Percentiles rank a stretch among this genome's conserved stretches.
Conservation (phyloP, 2,329 filamentous ascomycete genomes). For the Trichoderma sp. region DNA sequence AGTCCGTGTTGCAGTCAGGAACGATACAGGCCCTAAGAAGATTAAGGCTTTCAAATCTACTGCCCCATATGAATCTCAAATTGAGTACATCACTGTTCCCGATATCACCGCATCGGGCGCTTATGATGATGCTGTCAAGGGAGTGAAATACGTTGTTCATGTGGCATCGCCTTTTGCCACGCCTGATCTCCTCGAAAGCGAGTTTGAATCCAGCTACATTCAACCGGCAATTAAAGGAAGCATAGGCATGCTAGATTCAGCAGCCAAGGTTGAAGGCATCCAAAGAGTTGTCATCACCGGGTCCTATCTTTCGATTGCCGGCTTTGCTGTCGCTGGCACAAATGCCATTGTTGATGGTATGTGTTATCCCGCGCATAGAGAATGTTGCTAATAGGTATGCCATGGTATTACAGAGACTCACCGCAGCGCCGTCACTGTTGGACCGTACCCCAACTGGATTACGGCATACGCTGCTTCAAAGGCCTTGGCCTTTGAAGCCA, state of each 20-base stretch:
- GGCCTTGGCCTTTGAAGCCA: slow-evolving; percentile 36
- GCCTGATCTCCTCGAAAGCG: slow-evolving; percentile 4
- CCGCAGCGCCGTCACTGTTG: background rate
- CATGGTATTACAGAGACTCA: background rate
- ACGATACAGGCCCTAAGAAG: slow-evolving; percentile 22
- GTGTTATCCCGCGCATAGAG: background rate
- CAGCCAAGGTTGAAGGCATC: slow-evolving; percentile 36
- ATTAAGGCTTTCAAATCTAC: slow-evolving; percentile 25
- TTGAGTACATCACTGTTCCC: slow-evolving; percentile 38
- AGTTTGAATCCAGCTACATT: slow-evolving; percentile 31
- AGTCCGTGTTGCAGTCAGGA: slow-evolving; percentile 36
- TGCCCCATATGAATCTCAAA: slow-evolving; percentile 19
- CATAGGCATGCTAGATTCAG: slow-evolving; percentile 41
- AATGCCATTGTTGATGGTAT: background rate
- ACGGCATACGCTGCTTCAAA: slow-evolving; percentile 43
- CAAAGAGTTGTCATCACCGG: slow-evolving; percentile 47
- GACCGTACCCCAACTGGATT: slow-evolving; percentile 36
- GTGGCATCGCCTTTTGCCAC: slow-evolving; percentile 32
- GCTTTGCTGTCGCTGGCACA: background rate
- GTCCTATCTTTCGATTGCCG: slow-evolving; percentile 35
- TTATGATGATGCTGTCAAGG: slow-evolving; percentile 43
- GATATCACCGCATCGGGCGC: slow-evolving; percentile 41
- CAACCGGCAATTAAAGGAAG: slow-evolving; percentile 42
- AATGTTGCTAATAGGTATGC: background rate
- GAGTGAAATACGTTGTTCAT: slow-evolving; percentile 41